Evolutionary conservation across 129 eudicot species (phyloP), one percentile per base, ranked within the genome.

Genomic region (Kitagawia praeruptora): DNA sequence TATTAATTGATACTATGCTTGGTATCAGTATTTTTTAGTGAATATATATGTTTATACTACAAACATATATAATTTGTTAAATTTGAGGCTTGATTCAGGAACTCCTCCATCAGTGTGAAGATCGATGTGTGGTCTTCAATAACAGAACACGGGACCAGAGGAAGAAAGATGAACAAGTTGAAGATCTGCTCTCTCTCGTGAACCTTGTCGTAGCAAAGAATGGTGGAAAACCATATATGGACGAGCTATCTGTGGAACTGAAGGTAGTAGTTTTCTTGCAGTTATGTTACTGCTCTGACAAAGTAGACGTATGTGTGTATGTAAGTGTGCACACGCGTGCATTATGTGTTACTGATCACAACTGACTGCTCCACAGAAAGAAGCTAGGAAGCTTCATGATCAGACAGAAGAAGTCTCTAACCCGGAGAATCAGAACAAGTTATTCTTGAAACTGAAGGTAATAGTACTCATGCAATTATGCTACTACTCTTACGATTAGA

Each of bases 51-150:
- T 53, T 18, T 18, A 53, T 18, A 53, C 19, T 53, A 5, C 25
- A 18, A 3, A 49, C 21, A 19, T 4, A 1, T 34, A 15, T 69
- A 37, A 34, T 18, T 4, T 25, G 34, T 34, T 40, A 2, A 2
- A 39, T 39, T 5, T 71, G 46, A 71, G 12, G n/a, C 23, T 10
- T 73, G 8, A 40, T 83, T 74, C 66, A 94, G 98, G 88, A 91
- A 82, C 83, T 82, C 45, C 89, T 94, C 53, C 16, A 77, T 31
- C 48, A 84, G 67, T 94, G 97, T 70, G 97, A 86, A 54, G 79
- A 87, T 77, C 86, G 97, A 49, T 70, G 84, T 66, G 93, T 91
- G 21, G 86, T 94, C 47, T 94, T 94, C 47, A 87, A 94, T 75
- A 94, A 94, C 86, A 91, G 80, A 79, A 88, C 96, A 23, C 84